Conservation (phyloP, 2,329 filamentous ascomycete species). For the Xylariaceae sp. region DNA sequence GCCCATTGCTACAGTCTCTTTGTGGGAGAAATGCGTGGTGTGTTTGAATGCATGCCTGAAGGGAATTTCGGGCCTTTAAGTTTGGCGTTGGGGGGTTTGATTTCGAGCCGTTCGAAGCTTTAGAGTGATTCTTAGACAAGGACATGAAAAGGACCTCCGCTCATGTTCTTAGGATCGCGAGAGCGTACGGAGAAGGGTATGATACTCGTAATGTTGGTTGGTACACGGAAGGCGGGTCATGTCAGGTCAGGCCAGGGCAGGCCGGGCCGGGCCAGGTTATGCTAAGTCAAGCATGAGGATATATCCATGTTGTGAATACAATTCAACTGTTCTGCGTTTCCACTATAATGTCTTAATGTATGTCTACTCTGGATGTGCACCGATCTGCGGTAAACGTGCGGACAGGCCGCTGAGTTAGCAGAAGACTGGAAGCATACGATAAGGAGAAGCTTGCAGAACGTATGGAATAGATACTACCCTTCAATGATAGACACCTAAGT, state of each 20-base stretch:
- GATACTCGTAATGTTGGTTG: constrained; percentile 5
- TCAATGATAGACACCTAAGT: not conserved
- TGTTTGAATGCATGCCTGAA: constrained; percentile 7
- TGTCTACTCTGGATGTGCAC: no score
- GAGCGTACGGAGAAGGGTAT: not conserved
- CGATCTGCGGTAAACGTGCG: no score
- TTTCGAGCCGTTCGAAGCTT: constrained; percentile 7
- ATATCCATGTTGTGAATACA: constrained; percentile 5
- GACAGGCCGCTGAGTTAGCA: no score
- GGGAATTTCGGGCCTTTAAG: constrained; percentile 4
- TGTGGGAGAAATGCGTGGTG: not conserved
- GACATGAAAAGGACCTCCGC: not conserved
- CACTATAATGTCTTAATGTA: not conserved
- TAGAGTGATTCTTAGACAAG: constrained; percentile 9
- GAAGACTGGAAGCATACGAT: no score
- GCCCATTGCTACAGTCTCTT: not conserved
- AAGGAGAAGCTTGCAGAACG: not conserved
- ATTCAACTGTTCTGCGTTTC: not conserved
- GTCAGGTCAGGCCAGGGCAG: not conserved
- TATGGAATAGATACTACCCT: not conserved
- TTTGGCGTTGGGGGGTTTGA: constrained; percentile 18
- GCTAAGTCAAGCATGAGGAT: not conserved
- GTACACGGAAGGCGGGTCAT: not conserved
- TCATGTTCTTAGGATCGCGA: constrained; percentile 1
- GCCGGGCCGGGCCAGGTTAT: not conserved